phyloP scores from a whole-genome alignment of 306 rosid genomes.

The Malus fusca region DNA sequence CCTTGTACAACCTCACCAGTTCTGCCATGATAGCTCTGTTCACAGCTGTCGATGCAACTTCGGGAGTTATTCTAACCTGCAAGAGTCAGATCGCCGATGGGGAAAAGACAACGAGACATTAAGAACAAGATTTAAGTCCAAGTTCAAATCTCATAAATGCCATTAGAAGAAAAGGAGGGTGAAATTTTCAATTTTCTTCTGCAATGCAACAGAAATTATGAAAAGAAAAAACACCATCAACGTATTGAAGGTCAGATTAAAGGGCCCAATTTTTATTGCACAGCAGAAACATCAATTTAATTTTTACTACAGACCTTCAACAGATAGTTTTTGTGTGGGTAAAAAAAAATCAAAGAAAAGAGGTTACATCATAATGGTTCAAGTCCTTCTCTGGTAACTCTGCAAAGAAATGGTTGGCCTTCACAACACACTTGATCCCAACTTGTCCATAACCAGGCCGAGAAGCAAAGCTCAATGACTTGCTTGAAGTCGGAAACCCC shows the following conservation, averaged over 20 bases:
- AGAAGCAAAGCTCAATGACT: slow-evolving; percentile 67
- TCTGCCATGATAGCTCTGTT: slow-evolving; percentile 91
- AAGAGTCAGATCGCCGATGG: slow-evolving; percentile 25
- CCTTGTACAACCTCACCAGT: slow-evolving; percentile 74
- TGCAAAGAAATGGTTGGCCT: slow-evolving; percentile 96
- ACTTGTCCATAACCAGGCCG: slow-evolving; percentile 91
- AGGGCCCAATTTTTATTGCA: slow-evolving; percentile 28
- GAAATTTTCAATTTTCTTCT: slow-evolving; percentile 28
- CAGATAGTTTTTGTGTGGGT: neutral
- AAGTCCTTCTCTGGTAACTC: slow-evolving; percentile 96
- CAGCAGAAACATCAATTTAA: slow-evolving; percentile 14
- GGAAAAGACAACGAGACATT: slow-evolving; percentile 34
- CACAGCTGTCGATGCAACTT: slow-evolving; percentile 75
- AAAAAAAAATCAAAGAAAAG: slow-evolving; percentile 15
- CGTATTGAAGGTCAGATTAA: slow-evolving; percentile 37
- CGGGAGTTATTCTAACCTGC: slow-evolving; percentile 85
- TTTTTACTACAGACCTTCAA: slow-evolving; percentile 8
- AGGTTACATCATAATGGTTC: slow-evolving; percentile 93
- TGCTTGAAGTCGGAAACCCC: slow-evolving; percentile 78
- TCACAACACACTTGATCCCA: slow-evolving; percentile 88
- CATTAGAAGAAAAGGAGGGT: slow-evolving; percentile 37
- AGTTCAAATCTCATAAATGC: slow-evolving; percentile 39
- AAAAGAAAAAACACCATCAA: slow-evolving; percentile 33
- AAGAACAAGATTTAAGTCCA: slow-evolving; percentile 45
- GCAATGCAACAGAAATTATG: slow-evolving; percentile 21